Base-by-base conservation (phyloP, 1,284 basidiomycete genomes). In the Malassezia furfur region DNA sequence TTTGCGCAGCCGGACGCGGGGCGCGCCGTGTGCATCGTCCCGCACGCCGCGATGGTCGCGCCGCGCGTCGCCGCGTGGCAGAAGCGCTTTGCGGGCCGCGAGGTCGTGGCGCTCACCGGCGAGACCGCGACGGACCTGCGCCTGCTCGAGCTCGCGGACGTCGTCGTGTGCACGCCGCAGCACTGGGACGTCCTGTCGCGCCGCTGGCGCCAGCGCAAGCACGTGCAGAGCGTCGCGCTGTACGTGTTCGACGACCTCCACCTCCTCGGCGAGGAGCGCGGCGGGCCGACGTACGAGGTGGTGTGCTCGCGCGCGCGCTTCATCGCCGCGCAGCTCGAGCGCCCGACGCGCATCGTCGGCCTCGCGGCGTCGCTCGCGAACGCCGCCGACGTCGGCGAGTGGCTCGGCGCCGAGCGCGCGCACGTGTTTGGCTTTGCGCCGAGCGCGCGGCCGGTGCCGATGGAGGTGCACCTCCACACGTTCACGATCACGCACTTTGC, bases 341-440 rank as follows among this genome's bases (percentile, higher is more conserved):
- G 84, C 66, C 85, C 86, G 74, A 96, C 91, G 0, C 84, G 91
- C 44, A 87, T 98, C 54, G 86, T 98, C 37, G 91, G 90, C 0
- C 90, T 90, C 68, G 85, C 86, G 58, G 91, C 94, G 1, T 94
- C 91, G 1, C 80, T 98, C 12, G 88, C 91, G n/a, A 96, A 98
- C 69, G 91, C 91, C 1, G 82, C 87, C 25, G 94, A 98, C 75
- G 79, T 99, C 0, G 91, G 91, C 31, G 93, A 98, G 72, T 98
- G 94, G 94, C 89, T 99, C 76, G 93, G 91, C 31, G 91, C 86
- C 0, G 85, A 86, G 1, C 89, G 93, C 73, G 57, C 54, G 5
- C 86, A 87, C 8, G 88, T 96, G 61, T 96, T 98, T 84, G 96
- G 98, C 78, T 96, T 98, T 77, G 87, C 89, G 0, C 91, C 91